Base-by-base conservation (phyloP, 768 basidiomycete species). In the Boletus eberwhitei region DNA sequence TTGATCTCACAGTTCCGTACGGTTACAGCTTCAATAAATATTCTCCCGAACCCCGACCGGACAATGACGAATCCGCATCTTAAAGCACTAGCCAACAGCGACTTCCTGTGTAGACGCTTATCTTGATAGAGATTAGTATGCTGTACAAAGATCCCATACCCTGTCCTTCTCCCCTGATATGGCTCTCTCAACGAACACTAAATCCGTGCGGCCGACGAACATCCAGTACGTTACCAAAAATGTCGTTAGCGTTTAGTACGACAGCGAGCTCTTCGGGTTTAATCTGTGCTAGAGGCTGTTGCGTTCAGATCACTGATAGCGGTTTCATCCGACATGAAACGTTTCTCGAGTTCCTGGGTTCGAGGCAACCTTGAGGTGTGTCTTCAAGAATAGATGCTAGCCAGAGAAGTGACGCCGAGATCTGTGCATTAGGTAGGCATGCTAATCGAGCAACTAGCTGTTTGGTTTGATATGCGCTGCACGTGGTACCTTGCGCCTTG, bases 161-260 rank as follows among this genome's bases (percentile, higher is more conserved):
- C 48, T 72, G 64, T 22, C 73, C 74, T 6, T 73, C 77, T 38
- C 58, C 50, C 17, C 58, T 47, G 55, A 74, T 69, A 59, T 59
- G 21, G 74, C 75, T 34, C 64, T 57, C 35, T 50, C 53, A 13
- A 70, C 70, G 50, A 75, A 59, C 62, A 74, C 74, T 48, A 75
- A 68, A 56, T 77, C 71, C n/a, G 68, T 69, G 34, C 66, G 53
- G 44, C 65, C 68, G 41, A 53, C 57, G 31, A 61, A 52, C 46
- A 77, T 61, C 58, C 77, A 44, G 79, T 71, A n/a, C 76, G 60
- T 58, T 76, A 76, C 53, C 59, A 36, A 70, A 32, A 12, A 32
- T 32, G 31, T 32, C 9, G 31, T 32, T 12, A 12, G 31, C 31
- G 3, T 32, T 32, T 32, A 32, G 31, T 16, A 71, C 71, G 24